phyloP scores from a whole-genome alignment of 2,329 filamentous ascomycete genomes.

The Xylariaceae sp. region DNA sequence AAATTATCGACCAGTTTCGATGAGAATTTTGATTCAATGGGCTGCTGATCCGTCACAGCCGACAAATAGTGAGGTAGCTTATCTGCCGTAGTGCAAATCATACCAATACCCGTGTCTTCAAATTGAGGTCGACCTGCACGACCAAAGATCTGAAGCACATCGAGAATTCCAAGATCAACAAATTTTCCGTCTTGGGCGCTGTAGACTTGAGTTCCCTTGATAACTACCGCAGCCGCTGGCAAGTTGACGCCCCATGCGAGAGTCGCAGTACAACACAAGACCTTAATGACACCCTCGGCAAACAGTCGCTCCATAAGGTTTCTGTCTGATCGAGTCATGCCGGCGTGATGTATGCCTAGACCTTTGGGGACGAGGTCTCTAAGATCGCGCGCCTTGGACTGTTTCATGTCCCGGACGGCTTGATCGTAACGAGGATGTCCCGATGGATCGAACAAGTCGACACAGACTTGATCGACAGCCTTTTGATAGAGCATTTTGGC shows the following conservation, averaged over 20 bases:
- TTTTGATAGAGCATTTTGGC: slow-evolving; percentile 83
- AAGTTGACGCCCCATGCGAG: slow-evolving; percentile 98
- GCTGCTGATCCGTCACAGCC: slow-evolving; percentile 91
- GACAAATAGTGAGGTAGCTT: slow-evolving; percentile 87
- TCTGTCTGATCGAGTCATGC: slow-evolving; percentile 89
- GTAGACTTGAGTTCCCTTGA: slow-evolving; percentile 97
- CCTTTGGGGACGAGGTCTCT: slow-evolving; percentile 87
- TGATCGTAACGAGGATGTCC: slow-evolving; percentile 75
- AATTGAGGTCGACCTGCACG: slow-evolving; percentile 97
- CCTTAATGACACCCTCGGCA: slow-evolving; percentile 85
- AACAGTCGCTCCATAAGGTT: slow-evolving; percentile 96
- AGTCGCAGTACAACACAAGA: slow-evolving; percentile 96
- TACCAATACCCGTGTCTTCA: slow-evolving; percentile 94
- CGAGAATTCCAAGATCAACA: slow-evolving; percentile 90
- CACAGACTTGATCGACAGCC: slow-evolving; percentile 73
- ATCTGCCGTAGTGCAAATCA: slow-evolving; percentile 96
- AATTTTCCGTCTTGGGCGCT: slow-evolving; percentile 96
- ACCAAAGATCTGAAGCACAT: slow-evolving; percentile 97
- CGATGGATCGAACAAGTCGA: slow-evolving; percentile 78
- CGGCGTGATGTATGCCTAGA: slow-evolving; percentile 92
- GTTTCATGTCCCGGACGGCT: slow-evolving; percentile 79
- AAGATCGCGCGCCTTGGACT: slow-evolving; percentile 79
- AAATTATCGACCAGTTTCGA: slow-evolving; percentile 92
- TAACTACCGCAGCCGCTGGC: slow-evolving; percentile 91
- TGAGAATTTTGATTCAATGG: slow-evolving; percentile 96